Base-by-base conservation (phyloP, 2,329 filamentous ascomycete species). In the Fusarium burgessii region DNA sequence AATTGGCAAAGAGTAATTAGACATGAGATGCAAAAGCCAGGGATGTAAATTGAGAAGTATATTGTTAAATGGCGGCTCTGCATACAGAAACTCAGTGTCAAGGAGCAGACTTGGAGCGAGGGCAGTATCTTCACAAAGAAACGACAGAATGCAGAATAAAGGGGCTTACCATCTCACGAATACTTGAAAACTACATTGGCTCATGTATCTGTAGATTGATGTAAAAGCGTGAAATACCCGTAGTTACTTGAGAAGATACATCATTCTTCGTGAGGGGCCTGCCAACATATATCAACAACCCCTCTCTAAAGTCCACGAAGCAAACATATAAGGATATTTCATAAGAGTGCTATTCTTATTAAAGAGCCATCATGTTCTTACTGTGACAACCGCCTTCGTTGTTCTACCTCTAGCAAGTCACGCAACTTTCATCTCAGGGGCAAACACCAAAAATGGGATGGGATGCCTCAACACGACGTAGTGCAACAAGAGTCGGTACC, bases 371-470 rank as follows among this genome's bases (percentile, higher is more conserved):
- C 33, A 4, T 12, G 12, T 10, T 29, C 10, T 27, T 14, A 12
- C 33, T 14, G 10, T 36, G 6, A 4, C 7, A 29, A 32, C 43
- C 12, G 20, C 14, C 38, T 17, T 11, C 13, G 45, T 42, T 41
- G 14, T 27, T 40, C 27, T 38, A 7, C 29, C 25, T 29, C 58
- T 50, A 42, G 52, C 25, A 43, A 46, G 58, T 27, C 14, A 46
- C 63, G 20, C 52, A 52, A 38, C 29, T 15, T 25, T 55, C 47
- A 47, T 50, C 41, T 62, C 64, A 66, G 58, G 54, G 61, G 59
- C 66, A 65, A 66, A 66, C 69, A 71, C 60, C 64, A 57, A 54
- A 60, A 42, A 54, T 58, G 46, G 42, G 55, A 65, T 58, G 55
- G 45, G 50, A 56, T 55, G 32, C 64, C 60, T 62, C 52, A 70